Evolutionary conservation across 2,329 filamentous ascomycete genomes (phyloP).

Genomic region (Ascochyta lentis): DNA sequence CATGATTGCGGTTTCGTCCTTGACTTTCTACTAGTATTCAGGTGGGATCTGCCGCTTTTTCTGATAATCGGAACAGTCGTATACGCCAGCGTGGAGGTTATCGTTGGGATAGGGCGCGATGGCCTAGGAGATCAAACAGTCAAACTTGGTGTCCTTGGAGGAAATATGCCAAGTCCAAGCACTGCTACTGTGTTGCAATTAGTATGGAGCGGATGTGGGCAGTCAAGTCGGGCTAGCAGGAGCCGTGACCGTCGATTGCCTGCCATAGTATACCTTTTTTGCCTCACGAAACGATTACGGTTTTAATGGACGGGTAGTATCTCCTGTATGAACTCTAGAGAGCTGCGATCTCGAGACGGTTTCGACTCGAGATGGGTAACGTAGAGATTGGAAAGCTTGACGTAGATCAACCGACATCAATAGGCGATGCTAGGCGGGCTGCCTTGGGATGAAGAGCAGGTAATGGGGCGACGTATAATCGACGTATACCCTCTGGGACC

Average conservation of each 20-base stretch:
- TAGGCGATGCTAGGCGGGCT: slow-evolving; percentile 37
- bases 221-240: slow-evolving; percentile 37
- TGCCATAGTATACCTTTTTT: slow-evolving; percentile 50
- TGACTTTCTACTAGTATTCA: slow-evolving; percentile 53
- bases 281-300: slow-evolving; percentile 31
- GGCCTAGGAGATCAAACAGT: slow-evolving; percentile 41
- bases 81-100: slow-evolving; percentile 51
- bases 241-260: slow-evolving; percentile 42
- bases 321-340: slow-evolving; percentile 63
- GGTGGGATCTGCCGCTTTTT: slow-evolving; percentile 56
- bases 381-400: slow-evolving; percentile 60
- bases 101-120: slow-evolving; percentile 31
- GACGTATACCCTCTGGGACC: slow-evolving; percentile 25
- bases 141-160: slow-evolving; percentile 36
- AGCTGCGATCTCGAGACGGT: slow-evolving; percentile 64
- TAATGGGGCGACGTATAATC: slow-evolving; percentile 24
- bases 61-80: slow-evolving; percentile 50
- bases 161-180: slow-evolving; percentile 42
- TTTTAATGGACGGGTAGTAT: slow-evolving; percentile 57
- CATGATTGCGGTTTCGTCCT: slow-evolving; percentile 54
- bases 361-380: slow-evolving; percentile 63
- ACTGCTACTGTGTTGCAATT: slow-evolving; percentile 43
- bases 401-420: slow-evolving; percentile 68
- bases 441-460: slow-evolving; percentile 23
- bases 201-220: slow-evolving; percentile 38